Evolutionary conservation across 148 eudicot genomes (phyloP), one percentile per base, ranked within the genome.

Genomic region (Diospyros lotus): DNA sequence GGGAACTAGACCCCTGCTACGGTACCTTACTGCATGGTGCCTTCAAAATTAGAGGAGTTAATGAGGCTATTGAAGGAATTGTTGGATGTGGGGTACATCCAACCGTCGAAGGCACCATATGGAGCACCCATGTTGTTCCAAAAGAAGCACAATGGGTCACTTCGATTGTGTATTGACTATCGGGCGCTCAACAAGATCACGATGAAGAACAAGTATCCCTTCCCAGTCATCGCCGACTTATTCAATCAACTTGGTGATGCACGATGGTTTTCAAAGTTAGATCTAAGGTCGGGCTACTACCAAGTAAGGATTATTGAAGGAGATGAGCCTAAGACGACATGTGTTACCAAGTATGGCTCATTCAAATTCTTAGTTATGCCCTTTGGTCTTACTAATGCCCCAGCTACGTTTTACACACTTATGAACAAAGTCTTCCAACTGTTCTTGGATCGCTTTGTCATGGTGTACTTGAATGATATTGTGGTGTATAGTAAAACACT

Each of bases 371-470:
- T 59, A 4, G 39, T 59, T 9, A 59, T 59, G 63, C 63, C 63
- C 4, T 59, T 59, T 9, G 63, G 38, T 14, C 59, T 55, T 10
- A 55, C 2, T 2, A 55, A 55, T 2, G 59, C 59, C 15, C 59
- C 59, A 6, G 1, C 59, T 2, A 55, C 59, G 3, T 55, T 55
- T 55, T 55, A 2, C 42, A 18, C 65, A 8, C 7, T 61, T 1
- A 61, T 61, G 65, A 61, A 61, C 65, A 18, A 61, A 10, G 11
- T 18, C 1, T 10, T 61, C 41, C 65, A 61, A 2, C 41, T 42
- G 42, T 61, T 17, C 42, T 8, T 72, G 28, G 74, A 72, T 9
- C 39, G 8, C 4, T 72, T 58, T 72, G 74, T 72, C 9, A 44
- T 41, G 1, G 18, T 41, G 5, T 72, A 72, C 17, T 14, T 12